Evolutionary conservation across 1,284 basidiomycete species (phyloP).

Genomic region (Cutaneotrichosporon cavernicola): DNA sequence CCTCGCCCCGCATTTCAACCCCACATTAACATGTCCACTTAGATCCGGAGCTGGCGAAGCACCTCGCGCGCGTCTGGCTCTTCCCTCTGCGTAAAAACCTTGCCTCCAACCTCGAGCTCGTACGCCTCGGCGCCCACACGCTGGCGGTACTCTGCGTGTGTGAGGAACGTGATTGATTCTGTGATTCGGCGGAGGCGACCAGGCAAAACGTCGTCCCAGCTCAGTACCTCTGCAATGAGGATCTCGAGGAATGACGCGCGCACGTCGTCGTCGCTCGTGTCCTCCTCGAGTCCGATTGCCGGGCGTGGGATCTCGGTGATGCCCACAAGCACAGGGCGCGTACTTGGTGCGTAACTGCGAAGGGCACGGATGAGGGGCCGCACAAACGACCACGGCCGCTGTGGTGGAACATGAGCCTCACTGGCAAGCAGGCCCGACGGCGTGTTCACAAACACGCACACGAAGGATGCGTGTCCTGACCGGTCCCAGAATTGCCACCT

Average conservation of each 20-base stretch:
- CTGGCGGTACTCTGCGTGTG: not conserved
- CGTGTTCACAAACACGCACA: conserved; percentile 3
- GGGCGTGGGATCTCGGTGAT: conserved; percentile 5
- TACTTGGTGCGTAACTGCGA: not conserved
- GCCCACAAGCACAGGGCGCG: not conserved
- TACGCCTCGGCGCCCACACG: not conserved
- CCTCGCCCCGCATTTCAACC: too few species aligned
- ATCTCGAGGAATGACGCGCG: conserved; percentile 2
- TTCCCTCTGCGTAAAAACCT: not conserved
- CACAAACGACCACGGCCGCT: not conserved
- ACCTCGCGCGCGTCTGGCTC: not conserved
- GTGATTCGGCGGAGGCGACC: conserved; percentile 3
- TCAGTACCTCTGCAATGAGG: not conserved
- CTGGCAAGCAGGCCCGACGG: not conserved
- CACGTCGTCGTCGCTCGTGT: not conserved
- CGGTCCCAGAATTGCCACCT: conserved; percentile 10
- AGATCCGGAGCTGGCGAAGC: conserved; percentile 1
- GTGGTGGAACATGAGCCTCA: not conserved
- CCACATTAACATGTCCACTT: not conserved
- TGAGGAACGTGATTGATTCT: conserved; percentile 7
- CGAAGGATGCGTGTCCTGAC: conserved; percentile 5
- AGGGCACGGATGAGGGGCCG: conserved; percentile 4
- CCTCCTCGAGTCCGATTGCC: not conserved
- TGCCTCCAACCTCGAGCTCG: conserved; percentile 1
- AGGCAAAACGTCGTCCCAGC: conserved; percentile 2